A percentile compares a stretch with the other conserved stretches of the same genome.
phyloP scores from a whole-genome alignment of 768 basidiomycete genomes.

The Clathrus columnatus region DNA sequence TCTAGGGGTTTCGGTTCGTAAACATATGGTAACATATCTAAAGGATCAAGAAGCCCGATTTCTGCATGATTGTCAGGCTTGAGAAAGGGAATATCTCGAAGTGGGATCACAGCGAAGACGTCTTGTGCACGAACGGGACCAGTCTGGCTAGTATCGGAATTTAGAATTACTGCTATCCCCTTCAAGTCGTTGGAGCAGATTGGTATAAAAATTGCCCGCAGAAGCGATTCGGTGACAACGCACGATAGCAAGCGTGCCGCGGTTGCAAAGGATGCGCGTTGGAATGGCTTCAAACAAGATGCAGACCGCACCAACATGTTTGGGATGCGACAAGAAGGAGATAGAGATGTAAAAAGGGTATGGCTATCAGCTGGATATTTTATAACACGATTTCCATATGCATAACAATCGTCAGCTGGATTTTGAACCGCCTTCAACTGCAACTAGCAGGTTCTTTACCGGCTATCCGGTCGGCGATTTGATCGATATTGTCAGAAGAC shows the following conservation, averaged over 20 bases:
- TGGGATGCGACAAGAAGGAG: too few species aligned
- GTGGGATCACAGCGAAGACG: constrained; percentile 39
- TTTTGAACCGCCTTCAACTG: background rate
- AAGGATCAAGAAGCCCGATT: constrained; percentile 45
- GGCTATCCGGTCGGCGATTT: background rate
- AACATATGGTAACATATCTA: constrained; percentile 39
- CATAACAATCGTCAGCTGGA: background rate
- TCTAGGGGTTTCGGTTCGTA: background rate
- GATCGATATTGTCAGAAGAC: background rate
- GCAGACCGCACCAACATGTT: background rate
- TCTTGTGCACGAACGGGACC: constrained; percentile 25
- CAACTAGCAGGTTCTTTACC: background rate
- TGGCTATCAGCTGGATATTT: too few species aligned
- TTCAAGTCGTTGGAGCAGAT: constrained; percentile 24
- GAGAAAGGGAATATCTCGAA: constrained; percentile 40
- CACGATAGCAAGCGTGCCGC: constrained; percentile 45
- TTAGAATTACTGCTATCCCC: constrained; percentile 36
- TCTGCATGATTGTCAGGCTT: constrained; percentile 30
- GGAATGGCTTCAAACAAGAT: background rate
- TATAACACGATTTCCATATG: too few species aligned
- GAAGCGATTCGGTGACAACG: constrained; percentile 48
- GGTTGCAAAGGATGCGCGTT: constrained; percentile 37
- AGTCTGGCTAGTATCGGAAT: constrained; percentile 17
- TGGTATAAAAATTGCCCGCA: constrained; percentile 39
- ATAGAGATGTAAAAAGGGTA: too few species aligned